Evolutionary conservation across 2,329 filamentous ascomycete species (phyloP).

Genomic region (Neospermospora avenae): DNA sequence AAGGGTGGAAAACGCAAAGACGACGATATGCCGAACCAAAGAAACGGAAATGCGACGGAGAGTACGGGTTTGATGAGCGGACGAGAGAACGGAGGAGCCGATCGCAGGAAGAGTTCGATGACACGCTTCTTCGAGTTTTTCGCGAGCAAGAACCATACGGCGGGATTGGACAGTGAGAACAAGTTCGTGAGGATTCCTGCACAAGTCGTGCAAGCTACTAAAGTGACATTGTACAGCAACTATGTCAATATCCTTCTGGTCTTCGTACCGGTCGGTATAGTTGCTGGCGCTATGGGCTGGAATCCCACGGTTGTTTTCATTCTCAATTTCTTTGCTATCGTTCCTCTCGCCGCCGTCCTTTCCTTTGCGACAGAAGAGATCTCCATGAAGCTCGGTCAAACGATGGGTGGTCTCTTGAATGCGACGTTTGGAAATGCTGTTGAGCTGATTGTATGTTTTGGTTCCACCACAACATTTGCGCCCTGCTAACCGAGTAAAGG

Average conservation of each 20-base stretch:
- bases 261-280: slow-evolving; percentile 75
- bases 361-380: slow-evolving; percentile 58
- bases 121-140: slow-evolving; percentile 28
- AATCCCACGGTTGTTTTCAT: slow-evolving; percentile 54
- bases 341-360: slow-evolving; percentile 52
- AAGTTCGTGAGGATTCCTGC: slow-evolving; percentile 31
- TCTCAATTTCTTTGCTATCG: slow-evolving; percentile 58
- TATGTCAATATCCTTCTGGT: slow-evolving; percentile 75
- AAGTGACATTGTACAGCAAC: slow-evolving; percentile 36
- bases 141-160: slow-evolving; percentile 27
- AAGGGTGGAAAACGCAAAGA: slow-evolving; percentile 10
- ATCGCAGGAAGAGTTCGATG: slow-evolving; percentile 14
- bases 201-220: slow-evolving; percentile 29
- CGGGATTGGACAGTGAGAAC: slow-evolving; percentile 31
- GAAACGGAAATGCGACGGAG: slow-evolving; percentile 26
- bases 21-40: slow-evolving; percentile 17
- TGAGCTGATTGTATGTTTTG: slow-evolving; percentile 49
- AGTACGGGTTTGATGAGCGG: slow-evolving; percentile 28
- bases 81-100: slow-evolving; percentile 19
- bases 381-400: slow-evolving; percentile 51
- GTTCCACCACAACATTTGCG: no score
- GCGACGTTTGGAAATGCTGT: slow-evolving; percentile 50
- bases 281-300: slow-evolving; percentile 49
- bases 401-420: slow-evolving; percentile 54
- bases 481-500: slow-evolving; percentile 46